Evolutionary conservation across 331 rosid species (phyloP).

Genomic region (Erythrophleum ivorense): DNA sequence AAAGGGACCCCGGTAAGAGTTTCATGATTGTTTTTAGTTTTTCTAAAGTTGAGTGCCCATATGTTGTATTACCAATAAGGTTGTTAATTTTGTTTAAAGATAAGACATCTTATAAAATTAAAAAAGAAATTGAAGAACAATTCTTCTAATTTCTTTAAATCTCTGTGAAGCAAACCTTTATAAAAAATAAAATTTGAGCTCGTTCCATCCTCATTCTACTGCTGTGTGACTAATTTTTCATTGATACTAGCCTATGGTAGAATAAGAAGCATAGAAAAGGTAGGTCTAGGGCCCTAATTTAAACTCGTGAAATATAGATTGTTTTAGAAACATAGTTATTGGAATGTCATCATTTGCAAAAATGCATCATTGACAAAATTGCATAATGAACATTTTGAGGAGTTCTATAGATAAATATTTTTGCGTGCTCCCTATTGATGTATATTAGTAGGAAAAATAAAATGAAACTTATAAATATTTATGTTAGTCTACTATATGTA

Average conservation of each 20-base stretch:
- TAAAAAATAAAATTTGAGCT: not conserved
- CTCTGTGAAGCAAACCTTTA: not conserved
- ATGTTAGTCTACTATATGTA: not conserved
- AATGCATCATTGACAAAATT: not conserved
- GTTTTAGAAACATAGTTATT: too few relatives aligned
- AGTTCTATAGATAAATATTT: not conserved
- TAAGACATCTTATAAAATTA: not conserved
- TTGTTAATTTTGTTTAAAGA: not conserved
- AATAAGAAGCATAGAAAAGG: not conserved
- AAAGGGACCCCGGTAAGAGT: conserved; percentile 94
- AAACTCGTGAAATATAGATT: not conserved
- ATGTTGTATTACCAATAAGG: not conserved
- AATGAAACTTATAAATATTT: not conserved
- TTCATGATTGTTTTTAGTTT: conserved; percentile 21
- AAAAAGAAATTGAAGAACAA: conserved; percentile 3
- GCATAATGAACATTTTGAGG: not conserved
- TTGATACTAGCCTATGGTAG: not conserved
- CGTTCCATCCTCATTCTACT: not conserved
- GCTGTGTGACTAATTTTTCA: not conserved
- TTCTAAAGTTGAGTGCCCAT: not conserved
- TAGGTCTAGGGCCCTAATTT: not conserved
- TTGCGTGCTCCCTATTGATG: not conserved
- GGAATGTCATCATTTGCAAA: not conserved
- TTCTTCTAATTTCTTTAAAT: not conserved
- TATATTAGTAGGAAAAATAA: not conserved